Evolutionary conservation across 1,139 yeast genomes (phyloP).

Genomic region (Candida sp.): DNA sequence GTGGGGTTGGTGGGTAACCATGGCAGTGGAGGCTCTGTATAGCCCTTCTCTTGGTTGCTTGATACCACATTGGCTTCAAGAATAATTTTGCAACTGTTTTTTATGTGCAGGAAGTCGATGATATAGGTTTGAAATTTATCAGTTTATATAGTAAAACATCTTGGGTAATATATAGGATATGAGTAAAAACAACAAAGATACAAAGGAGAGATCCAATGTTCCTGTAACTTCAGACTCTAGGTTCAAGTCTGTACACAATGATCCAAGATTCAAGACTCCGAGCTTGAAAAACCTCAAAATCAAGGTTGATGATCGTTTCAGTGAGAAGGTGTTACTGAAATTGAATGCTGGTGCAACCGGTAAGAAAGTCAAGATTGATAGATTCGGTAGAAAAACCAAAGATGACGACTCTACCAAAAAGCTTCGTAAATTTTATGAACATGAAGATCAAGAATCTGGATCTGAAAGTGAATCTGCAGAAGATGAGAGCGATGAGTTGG

Average conservation of each 20-base stretch:
- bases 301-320: conserved; percentile 84
- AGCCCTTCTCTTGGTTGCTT: not conserved
- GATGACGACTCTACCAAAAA: conserved; percentile 28
- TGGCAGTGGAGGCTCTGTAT: conserved; percentile 50
- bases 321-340: conserved; percentile 63
- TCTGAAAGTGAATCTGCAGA: conserved; percentile 19
- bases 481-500: conserved; percentile 18
- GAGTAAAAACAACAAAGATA: conserved; percentile 20
- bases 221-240: conserved; percentile 65
- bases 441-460: conserved; percentile 30
- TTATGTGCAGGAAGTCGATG: not conserved
- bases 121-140: not conserved
- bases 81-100: not conserved
- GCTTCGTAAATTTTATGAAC: conserved; percentile 65
- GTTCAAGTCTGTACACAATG: conserved; percentile 75
- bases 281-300: conserved; percentile 68
- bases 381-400: conserved; percentile 75
- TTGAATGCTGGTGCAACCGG: conserved; percentile 49
- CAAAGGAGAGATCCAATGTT: conserved; percentile 5
- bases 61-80: not conserved
- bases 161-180: conserved; percentile 7
- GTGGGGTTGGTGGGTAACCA: conserved; percentile 83
- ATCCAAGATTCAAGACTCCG: conserved; percentile 85
- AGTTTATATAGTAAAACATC: not conserved
- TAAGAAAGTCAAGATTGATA: conserved; percentile 65